Evolutionary conservation across 1,284 basidiomycete species (phyloP).

Genomic region (Clitocybe nebularis): DNA sequence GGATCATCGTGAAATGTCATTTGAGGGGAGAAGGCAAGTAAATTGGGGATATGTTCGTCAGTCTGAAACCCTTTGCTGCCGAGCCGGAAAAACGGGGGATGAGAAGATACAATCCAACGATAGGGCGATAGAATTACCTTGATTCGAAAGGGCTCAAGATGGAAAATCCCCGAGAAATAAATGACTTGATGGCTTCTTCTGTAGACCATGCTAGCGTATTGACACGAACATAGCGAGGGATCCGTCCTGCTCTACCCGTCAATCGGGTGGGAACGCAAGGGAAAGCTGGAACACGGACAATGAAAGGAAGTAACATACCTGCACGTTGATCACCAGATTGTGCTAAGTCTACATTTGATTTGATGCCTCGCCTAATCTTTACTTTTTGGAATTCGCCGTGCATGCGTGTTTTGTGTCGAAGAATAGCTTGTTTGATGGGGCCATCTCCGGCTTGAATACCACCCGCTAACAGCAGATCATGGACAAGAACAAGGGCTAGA

Average conservation of each 20-base stretch:
- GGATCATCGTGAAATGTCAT: slow-evolving; percentile 58
- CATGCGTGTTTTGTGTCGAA: slow-evolving; percentile 86
- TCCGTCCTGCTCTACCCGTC: slow-evolving; percentile 54
- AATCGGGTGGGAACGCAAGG: too few species aligned
- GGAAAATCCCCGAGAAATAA: slow-evolving; percentile 51
- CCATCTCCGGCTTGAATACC: slow-evolving; percentile 89
- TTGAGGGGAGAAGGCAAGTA: slow-evolving; percentile 74
- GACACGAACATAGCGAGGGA: slow-evolving; percentile 83
- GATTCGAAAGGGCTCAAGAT: slow-evolving; percentile 48
- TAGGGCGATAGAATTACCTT: slow-evolving; percentile 31
- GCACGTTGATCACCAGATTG: slow-evolving; percentile 55
- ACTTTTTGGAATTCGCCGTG: slow-evolving; percentile 80
- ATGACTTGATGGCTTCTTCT: slow-evolving; percentile 53
- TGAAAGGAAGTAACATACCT: slow-evolving; percentile 37
- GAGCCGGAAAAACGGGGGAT: slow-evolving; percentile 12
- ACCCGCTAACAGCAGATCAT: slow-evolving; percentile 78
- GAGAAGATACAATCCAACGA: slow-evolving; percentile 7
- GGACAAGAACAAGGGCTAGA: slow-evolving; percentile 79
- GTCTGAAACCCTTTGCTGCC: slow-evolving; percentile 57
- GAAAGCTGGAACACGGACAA: too few species aligned
- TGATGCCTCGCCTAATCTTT: slow-evolving; percentile 76
- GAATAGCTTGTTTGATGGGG: slow-evolving; percentile 77
- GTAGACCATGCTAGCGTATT: slow-evolving; percentile 72
- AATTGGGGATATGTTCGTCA: slow-evolving; percentile 78
- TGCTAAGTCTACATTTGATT: slow-evolving; percentile 64